Base-by-base conservation (phyloP, 192 early-diverging fungal genomes). In the Jimgerdemannia lactiflua region DNA sequence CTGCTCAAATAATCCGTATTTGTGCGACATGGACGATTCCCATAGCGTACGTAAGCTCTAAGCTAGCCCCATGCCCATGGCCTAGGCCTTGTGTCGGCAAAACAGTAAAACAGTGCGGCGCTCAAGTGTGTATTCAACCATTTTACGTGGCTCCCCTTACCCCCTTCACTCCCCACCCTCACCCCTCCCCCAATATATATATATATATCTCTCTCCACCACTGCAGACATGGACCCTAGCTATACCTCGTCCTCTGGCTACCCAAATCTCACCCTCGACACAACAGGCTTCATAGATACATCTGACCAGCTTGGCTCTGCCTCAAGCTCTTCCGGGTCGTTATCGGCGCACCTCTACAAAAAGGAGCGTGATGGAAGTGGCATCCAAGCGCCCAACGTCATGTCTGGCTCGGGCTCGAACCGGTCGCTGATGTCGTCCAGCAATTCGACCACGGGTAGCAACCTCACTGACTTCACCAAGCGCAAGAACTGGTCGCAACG, bases 401-500 rank as follows among this genome's bases (percentile, higher is more conserved):
- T 59, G 8, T 0, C 14, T 14, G 49, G 49, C 6, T 59, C 49
- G 14, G 2, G 8, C 14, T 59, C 49, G 49, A 59, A 59, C 49
- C 49, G 49, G 8, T 59, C 49, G 49, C 49, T 59, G 14, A 59
- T 59, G 14, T 54, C 49, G 11, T 59, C 49, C 14, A 59, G 14
- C 14, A 59, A 67, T 4, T 42, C 69, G 4, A n/a, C 42, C 43
- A 39, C 75, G 17, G 64, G n/a, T 3, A 80, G 64, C 11, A 77
- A 43, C 20, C 49, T 64, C 3, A 86, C 77, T 4, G 84, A 86
- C 17, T 86, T 86, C 73, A 79, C 80, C 14, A 79, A 85, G 40
- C 71, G 84, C 40, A 83, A 86, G 73, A 86, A 86, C 66, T 86
- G 84, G 84, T 74, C 73, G 14, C 80, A 86, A 64, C 83, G 79